Base-by-base conservation (phyloP, 2,329 filamentous ascomycete genomes). In the Mycogone perniciosa region DNA sequence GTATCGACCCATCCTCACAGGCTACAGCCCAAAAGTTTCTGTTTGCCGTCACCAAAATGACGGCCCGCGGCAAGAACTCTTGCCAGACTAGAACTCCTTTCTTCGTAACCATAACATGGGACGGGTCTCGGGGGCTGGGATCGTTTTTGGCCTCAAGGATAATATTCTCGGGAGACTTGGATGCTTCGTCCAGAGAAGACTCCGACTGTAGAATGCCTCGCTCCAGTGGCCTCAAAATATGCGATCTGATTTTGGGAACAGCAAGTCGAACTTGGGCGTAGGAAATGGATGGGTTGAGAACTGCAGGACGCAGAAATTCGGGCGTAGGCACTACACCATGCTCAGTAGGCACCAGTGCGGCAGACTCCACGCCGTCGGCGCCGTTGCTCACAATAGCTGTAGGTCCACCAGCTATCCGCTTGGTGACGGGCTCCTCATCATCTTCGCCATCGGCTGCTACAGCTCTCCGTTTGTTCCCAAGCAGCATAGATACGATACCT, bases 381-480 rank as follows among this genome's bases (percentile, higher is more conserved):
- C 85, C 85, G 60, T 93, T 93, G 3, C 82, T 74, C 54, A 95
- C 76, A 44, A 96, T 87, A 1, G 87, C 79, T 6, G 82, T 81
- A 11, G 86, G 85, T 0, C 88, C 88, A 48, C 82, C 81, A 41
- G 81, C 73, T 44, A 80, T 63, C 77, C 77, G 66, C 63, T 79
- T 76, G 54, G 66, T 60, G 0, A 58, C 55, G 7, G 74, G 74
- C 20, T 82, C 80, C 41, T 83, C 80, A 1, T 90, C 88, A 13
- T 93, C 89, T 31, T 92, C 89, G 1, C 79, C 84, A 52, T 95
- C 88, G 4, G 86, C 70, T 5, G 80, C 78, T 11, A 82, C 79
- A 44, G 86, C 83, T 62, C 93, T 96, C 29, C 93, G 80, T 71
- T 97, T 99, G 65, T 96, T 99, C 0, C 93, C 93, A 20, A 97